Evolutionary conservation across 352 stramenopile species (phyloP).

Genomic region (Globisporangium nodosum): DNA sequence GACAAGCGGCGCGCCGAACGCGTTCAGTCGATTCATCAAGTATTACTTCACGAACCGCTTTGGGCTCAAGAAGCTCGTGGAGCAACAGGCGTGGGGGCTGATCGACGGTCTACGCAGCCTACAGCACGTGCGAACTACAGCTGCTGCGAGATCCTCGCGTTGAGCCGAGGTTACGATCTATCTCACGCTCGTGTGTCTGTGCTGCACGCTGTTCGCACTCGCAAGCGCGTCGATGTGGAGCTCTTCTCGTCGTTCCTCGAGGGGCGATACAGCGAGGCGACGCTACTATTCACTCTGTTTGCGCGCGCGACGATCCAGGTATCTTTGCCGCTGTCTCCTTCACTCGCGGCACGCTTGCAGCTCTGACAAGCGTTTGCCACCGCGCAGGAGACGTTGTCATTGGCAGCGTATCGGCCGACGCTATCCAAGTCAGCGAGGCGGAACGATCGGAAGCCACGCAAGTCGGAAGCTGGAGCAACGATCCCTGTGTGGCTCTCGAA

Average conservation of each 20-base stretch:
- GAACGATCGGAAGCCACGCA: constrained; percentile 18
- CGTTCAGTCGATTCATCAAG: constrained; percentile 40
- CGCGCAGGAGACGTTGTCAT: constrained; percentile 16
- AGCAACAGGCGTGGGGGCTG: constrained; percentile 56
- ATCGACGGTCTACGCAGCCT: constrained; percentile 37
- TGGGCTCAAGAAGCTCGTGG: constrained; percentile 49
- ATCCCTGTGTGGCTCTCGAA: constrained; percentile 42
- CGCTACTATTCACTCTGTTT: constrained; percentile 50
- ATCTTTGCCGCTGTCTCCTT: neutral
- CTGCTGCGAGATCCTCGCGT: neutral
- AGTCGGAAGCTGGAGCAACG: constrained; percentile 5
- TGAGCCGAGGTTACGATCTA: neutral
- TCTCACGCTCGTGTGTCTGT: neutral
- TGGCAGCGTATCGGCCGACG: constrained; percentile 21
- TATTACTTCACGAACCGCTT: constrained; percentile 66
- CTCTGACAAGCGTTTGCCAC: neutral
- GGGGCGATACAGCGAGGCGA: constrained; percentile 35
- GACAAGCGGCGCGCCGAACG: constrained; percentile 5
- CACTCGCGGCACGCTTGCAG: neutral
- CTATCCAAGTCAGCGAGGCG: constrained; percentile 8
- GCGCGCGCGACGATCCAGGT: constrained; percentile 41
- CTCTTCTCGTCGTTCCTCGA: constrained; percentile 59
- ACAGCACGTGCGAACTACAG: constrained; percentile 24
- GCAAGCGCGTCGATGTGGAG: constrained; percentile 43
- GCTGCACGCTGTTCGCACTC: neutral